A percentile compares a stretch with the other conserved stretches of the same genome.
phyloP scores from a whole-genome alignment of 2,329 filamentous ascomycete species.

The Phialophora expanda region DNA sequence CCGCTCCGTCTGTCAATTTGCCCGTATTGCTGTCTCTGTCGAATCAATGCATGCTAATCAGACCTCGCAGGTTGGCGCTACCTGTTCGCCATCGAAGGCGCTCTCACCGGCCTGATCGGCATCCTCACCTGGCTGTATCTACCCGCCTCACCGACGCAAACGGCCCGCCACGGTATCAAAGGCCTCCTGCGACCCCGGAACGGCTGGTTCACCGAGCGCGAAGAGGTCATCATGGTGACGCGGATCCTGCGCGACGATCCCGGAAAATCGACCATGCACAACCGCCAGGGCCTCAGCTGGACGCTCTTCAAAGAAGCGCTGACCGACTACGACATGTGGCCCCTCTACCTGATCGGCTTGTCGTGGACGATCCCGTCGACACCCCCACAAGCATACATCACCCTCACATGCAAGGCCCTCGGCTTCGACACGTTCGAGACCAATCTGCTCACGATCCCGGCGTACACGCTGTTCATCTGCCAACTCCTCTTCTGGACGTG shows the following conservation, averaged over 20 bases:
- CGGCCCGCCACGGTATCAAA: slow-evolving; percentile 62
- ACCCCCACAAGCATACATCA: slow-evolving; percentile 61
- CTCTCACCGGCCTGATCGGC: slow-evolving; percentile 61
- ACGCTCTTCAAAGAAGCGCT: slow-evolving; percentile 63
- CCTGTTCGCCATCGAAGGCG: slow-evolving; percentile 41
- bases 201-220: slow-evolving; percentile 65
- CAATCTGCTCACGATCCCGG: slow-evolving; percentile 68
- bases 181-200: slow-evolving; percentile 45
- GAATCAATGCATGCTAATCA: not conserved
- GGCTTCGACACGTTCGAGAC: slow-evolving; percentile 66
- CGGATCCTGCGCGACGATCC: slow-evolving; percentile 65
- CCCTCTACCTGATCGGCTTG: slow-evolving; percentile 60
- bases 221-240: slow-evolving; percentile 67
- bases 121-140: slow-evolving; percentile 65
- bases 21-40: no score
- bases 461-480: slow-evolving; percentile 62
- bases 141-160: slow-evolving; percentile 69
- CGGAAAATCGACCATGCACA: slow-evolving; percentile 65
- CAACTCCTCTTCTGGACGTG: slow-evolving; percentile 62
- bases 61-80: slow-evolving; percentile 56
- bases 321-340: slow-evolving; percentile 67
- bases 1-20: no score
- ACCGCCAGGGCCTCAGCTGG: slow-evolving; percentile 61
- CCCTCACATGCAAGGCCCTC: slow-evolving; percentile 62
- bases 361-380: slow-evolving; percentile 60